Evolutionary conservation across 257 asterid genomes (phyloP).

Genomic region (Anisodus tanguticus): DNA sequence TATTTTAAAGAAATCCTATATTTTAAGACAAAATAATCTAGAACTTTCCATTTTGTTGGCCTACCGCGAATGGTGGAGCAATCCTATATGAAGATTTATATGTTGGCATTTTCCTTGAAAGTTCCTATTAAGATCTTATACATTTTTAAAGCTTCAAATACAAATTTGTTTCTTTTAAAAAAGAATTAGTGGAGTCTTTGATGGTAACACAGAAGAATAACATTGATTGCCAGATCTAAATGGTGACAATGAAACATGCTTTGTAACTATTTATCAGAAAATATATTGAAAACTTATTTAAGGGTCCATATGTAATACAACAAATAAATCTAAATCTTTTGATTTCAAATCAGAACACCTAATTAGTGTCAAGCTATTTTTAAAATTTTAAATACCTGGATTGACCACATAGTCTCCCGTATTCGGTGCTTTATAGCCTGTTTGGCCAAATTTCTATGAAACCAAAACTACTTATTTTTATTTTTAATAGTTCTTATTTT

Average conservation of each 20-base stretch:
- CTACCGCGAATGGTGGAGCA: constrained; percentile 24
- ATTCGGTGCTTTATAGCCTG: no score
- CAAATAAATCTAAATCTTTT: no score
- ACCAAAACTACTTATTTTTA: no score
- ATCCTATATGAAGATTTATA: neutral
- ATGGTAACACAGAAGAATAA: neutral
- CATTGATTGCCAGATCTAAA: no score
- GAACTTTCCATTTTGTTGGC: neutral
- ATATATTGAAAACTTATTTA: neutral
- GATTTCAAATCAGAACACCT: neutral
- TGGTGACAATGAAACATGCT: neutral
- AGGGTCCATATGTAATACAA: neutral
- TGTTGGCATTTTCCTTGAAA: neutral
- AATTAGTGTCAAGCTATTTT: no score
- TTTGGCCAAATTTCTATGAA: no score
- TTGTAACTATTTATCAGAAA: neutral
- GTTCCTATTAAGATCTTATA: neutral
- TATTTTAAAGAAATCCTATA: neutral
- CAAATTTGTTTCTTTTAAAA: neutral
- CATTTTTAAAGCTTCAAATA: neutral
- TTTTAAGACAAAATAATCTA: neutral
- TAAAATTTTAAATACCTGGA: neutral
- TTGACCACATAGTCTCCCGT: neutral
- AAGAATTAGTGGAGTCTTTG: constrained; percentile 16
- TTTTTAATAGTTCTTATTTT: no score